Conservation (phyloP, 257 asterid species). For the Catharanthus roseus region DNA sequence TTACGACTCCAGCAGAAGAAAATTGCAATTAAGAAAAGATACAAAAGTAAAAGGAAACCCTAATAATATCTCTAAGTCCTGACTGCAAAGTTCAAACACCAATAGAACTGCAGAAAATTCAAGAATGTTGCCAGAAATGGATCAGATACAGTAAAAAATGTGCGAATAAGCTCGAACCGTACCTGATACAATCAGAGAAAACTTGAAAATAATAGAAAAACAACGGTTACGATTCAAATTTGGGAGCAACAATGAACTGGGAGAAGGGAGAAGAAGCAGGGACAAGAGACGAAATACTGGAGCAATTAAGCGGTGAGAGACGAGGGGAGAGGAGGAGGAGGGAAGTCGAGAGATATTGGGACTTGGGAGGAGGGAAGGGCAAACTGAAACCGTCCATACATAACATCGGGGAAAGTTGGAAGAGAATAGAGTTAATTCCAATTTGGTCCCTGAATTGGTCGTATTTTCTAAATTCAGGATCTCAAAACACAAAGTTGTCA, state of each 20-base stretch:
- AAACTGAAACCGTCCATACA: too few relatives aligned
- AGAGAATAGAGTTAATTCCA: too few relatives aligned
- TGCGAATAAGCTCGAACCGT: background rate
- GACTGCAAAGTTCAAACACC: conserved; percentile 3
- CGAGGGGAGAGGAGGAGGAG: too few relatives aligned
- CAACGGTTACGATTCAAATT: background rate
- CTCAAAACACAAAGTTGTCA: too few relatives aligned
- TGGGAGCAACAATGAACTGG: background rate
- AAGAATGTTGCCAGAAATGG: background rate
- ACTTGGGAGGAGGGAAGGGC: too few relatives aligned
- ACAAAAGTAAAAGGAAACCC: background rate
- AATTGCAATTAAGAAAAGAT: too few relatives aligned
- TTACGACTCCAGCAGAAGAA: background rate
- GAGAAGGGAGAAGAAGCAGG: background rate
- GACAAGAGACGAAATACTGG: background rate
- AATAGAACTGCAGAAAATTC: background rate
- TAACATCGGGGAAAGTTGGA: too few relatives aligned
- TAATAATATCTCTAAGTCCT: background rate
- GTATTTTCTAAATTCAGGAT: too few relatives aligned
- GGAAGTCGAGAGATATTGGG: too few relatives aligned
- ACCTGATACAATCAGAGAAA: background rate
- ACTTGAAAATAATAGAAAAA: background rate
- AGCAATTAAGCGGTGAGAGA: background rate
- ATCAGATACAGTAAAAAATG: background rate
- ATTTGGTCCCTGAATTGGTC: too few relatives aligned